Conservation (phyloP, 1,284 basidiomycete genomes). For the Fomitopsis betulina region DNA sequence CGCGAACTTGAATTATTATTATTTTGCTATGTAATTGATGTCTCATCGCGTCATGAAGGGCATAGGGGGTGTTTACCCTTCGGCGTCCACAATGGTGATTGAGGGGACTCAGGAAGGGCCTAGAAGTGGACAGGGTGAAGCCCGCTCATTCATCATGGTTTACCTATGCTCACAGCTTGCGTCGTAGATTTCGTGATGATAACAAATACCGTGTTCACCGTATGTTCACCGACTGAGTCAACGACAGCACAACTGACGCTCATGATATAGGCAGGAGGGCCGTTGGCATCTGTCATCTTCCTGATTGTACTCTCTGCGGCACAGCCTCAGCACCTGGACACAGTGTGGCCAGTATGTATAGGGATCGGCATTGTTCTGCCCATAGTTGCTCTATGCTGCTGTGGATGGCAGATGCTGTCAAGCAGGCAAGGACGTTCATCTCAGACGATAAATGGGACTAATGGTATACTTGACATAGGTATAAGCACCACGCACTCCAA, state of each 20-base stretch:
- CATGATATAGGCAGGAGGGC: background rate
- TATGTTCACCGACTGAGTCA: background rate
- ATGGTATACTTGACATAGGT: background rate
- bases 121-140: background rate
- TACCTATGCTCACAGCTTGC: background rate
- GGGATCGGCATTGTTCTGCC: background rate
- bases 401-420: background rate
- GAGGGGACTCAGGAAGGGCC: background rate
- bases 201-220: background rate
- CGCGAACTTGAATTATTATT: background rate
- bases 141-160: background rate
- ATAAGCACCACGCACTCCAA: background rate
- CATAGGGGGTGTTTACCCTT: background rate
- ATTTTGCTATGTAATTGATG: background rate
- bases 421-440: background rate
- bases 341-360: background rate
- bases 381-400: background rate
- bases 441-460: background rate
- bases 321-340: background rate
- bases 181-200: background rate
- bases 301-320: background rate
- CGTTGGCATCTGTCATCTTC: background rate
- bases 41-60: background rate
- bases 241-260: background rate
- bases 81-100: background rate